Conservation (phyloP, 192 early-diverging fungal genomes). For the Backusella psychrophila region DNA sequence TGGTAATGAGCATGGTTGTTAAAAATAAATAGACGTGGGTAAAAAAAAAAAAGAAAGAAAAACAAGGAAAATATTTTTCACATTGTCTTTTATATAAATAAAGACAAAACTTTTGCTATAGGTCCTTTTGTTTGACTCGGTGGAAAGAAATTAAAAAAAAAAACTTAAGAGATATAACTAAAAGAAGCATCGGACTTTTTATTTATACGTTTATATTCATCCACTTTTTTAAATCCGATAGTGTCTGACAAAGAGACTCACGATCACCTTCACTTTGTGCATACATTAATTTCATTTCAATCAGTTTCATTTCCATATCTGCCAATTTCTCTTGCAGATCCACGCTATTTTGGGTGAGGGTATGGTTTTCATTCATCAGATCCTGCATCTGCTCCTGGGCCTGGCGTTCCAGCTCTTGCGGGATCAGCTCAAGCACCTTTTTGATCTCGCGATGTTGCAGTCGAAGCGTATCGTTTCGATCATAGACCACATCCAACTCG, state of each 20-base stretch:
- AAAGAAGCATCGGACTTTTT: background rate
- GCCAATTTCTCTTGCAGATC: slow-evolving; percentile 59
- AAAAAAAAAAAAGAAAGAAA: background rate
- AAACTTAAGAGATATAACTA: background rate
- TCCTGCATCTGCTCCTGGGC: slow-evolving; percentile 67
- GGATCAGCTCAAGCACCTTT: slow-evolving; percentile 46
- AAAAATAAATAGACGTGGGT: background rate
- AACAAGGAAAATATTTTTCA: background rate
- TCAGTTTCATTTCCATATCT: slow-evolving; percentile 65
- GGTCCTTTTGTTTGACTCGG: slow-evolving; percentile 6
- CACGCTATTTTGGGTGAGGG: slow-evolving; percentile 61
- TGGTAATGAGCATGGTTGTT: background rate
- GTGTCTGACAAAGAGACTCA: slow-evolving; percentile 60
- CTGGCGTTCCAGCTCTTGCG: slow-evolving; percentile 56
- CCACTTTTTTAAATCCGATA: slow-evolving; percentile 64
- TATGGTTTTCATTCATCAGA: slow-evolving; percentile 78
- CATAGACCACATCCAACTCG: slow-evolving; percentile 47
- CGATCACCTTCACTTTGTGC: slow-evolving; percentile 84
- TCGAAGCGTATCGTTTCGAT: slow-evolving; percentile 49
- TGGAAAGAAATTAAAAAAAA: slow-evolving; percentile 6
- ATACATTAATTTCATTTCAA: slow-evolving; percentile 74
- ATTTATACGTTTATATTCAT: slow-evolving; percentile 28
- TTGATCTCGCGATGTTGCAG: slow-evolving; percentile 59
- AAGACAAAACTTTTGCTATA: background rate
- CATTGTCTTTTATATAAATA: background rate